Evolutionary conservation across 345 rosid genomes (phyloP).

Genomic region (Rhizophora apiculata): DNA sequence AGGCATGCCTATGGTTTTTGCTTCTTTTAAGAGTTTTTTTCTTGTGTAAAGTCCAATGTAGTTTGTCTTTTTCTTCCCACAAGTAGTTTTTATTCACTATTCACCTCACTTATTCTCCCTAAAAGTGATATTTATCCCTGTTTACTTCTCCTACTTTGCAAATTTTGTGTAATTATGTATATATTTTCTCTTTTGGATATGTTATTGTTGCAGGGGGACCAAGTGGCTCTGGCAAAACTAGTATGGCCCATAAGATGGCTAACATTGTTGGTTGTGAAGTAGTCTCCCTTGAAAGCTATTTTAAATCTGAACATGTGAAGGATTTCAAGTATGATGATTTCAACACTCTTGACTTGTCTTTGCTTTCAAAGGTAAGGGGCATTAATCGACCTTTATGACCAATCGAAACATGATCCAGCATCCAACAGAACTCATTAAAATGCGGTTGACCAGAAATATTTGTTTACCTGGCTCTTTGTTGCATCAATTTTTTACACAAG

Average conservation of each 20-base stretch:
- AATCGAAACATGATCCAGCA: too few species aligned
- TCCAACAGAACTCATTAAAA: too few species aligned
- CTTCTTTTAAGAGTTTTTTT: too few species aligned
- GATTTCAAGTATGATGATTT: slow-evolving; percentile 94
- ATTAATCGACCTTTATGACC: neutral
- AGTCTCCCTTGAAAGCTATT: slow-evolving; percentile 96
- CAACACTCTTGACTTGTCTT: slow-evolving; percentile 72
- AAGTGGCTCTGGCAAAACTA: slow-evolving; percentile 99
- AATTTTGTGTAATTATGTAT: neutral
- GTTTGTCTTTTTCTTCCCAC: too few species aligned
- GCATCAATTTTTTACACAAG: too few species aligned
- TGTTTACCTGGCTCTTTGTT: too few species aligned
- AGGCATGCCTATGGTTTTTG: too few species aligned
- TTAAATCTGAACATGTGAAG: slow-evolving; percentile 77
- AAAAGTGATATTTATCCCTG: neutral
- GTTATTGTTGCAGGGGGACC: slow-evolving; percentile 79
- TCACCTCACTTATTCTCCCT: too few species aligned
- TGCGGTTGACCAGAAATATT: too few species aligned
- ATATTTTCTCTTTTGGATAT: neutral
- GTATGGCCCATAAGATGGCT: slow-evolving; percentile 99
- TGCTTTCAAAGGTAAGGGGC: slow-evolving; percentile 79
- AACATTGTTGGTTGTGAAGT: slow-evolving; percentile 99
- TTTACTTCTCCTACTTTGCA: neutral
- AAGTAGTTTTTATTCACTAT: too few species aligned
- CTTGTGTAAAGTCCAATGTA: too few species aligned